These are phyloP conservation scores for Elsinoe necatrix DNA, from an alignment of 2,329 filamentous ascomycete genomes.

Conservation along the genomic window DNA sequence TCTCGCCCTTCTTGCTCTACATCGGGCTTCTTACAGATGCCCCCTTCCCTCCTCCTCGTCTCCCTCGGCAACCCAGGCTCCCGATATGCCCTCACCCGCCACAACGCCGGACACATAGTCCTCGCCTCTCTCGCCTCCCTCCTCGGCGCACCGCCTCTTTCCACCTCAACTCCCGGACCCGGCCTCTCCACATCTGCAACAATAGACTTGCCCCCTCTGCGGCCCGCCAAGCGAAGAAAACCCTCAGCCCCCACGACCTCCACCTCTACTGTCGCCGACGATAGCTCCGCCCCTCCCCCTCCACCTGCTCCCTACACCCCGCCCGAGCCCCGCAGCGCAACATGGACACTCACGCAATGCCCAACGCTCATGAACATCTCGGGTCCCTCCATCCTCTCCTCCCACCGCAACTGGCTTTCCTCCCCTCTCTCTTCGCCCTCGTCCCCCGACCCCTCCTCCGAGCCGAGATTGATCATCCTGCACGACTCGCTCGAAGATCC, in stretches of 20 bases:
- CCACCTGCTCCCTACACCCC: slow-evolving; percentile 4
- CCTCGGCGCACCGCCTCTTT: slow-evolving; percentile 30
- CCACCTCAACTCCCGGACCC: slow-evolving; percentile 33
- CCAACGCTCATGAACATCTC: slow-evolving; percentile 77
- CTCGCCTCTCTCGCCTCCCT: slow-evolving; percentile 52
- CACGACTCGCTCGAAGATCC: slow-evolving; percentile 92
- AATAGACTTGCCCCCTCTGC: slow-evolving; percentile 23
- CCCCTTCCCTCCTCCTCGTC: slow-evolving; percentile 59
- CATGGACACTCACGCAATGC: slow-evolving; percentile 63
- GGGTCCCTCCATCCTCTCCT: slow-evolving; percentile 50
- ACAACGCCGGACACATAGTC: slow-evolving; percentile 77
- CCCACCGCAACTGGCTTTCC: not conserved
- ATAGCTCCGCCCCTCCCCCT: slow-evolving; percentile 34
- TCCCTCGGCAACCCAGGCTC: slow-evolving; percentile 77
- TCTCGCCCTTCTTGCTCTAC: not conserved
- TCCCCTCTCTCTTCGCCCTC: not conserved
- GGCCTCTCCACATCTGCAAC: slow-evolving; percentile 38
- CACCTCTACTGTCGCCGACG: slow-evolving; percentile 23
- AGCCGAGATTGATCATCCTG: slow-evolving; percentile 62
- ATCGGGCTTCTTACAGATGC: slow-evolving; percentile 17
- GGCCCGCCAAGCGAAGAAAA: slow-evolving; percentile 23
- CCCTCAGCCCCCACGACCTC: slow-evolving; percentile 21
- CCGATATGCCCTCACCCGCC: slow-evolving; percentile 65
- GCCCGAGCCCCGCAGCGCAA: slow-evolving; percentile 27
- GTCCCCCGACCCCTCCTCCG: not conserved